Evolutionary conservation across 495 filamentous ascomycete species (phyloP), one percentile per base, ranked within the genome.

Genomic region (Bacidia rubella): DNA sequence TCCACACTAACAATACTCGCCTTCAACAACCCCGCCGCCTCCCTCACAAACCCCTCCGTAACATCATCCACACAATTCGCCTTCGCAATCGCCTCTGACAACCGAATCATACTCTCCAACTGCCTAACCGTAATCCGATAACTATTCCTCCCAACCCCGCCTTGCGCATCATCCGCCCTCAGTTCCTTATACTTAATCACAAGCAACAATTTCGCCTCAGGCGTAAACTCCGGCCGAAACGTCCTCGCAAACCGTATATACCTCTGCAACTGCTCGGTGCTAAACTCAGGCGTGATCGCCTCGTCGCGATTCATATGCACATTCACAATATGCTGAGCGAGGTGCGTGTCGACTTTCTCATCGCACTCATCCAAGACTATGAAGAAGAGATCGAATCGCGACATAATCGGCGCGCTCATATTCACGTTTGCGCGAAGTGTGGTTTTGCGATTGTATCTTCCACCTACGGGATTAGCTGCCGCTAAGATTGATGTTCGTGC

Each of bases 321-420:
- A 54, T 82, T 82, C 57, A 99, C 90, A 58, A 99, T 99, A 63
- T 99, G 92, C 54, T 87, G 75, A 0, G 92, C 93, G 0, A 98
- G 73, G 57, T 89, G 86, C 52, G 89, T 85, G 62, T 99, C 92
- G 21, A 94, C 79, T 17, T 71, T 65, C 67, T 97, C 92, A 62
- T 95, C 92, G 64, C 90, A 95, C 60, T 99, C 92, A 63, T 99
- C 92, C 2, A 96, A 81, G 44, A 99, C 85, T 56, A 99, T 89
- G 64, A 99, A 99, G 75, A 99, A 99, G 17, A 99, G 73, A 69
- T 99, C 92, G 70, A 99, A 99, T 69, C 92, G 83, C 44, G 84
- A 90, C 92, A 99, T 97, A 67, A 99, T 99, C 52, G 92, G 92
- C 17, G 92, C 93, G 27, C 80, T 86, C 83, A 99, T 95, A 70